Evolutionary conservation across 148 eudicot species (phyloP), one percentile per base, ranked within the genome.

Genomic region (Rhododendron mucronatum): DNA sequence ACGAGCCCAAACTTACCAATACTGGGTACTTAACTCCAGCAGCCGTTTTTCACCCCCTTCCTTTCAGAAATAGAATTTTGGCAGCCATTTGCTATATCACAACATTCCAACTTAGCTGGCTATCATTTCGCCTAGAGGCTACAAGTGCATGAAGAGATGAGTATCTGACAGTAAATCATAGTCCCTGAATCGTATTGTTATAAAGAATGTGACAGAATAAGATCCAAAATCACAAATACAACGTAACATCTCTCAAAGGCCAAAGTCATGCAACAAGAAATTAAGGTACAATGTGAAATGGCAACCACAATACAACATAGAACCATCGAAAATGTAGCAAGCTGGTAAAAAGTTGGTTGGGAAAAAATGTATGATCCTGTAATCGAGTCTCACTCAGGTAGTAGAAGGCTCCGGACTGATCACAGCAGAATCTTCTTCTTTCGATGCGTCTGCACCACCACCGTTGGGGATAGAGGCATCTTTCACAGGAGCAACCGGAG

Each of bases 401-500:
- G 26, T 37, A 15, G 85, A 80, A 76, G 92, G 91, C 82, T 91
- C 90, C 37, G 92, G 92, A 30, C 80, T 86, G 11, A 90, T 80
- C 67, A 84, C 89, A 45, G 89, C 84, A 30, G 91, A 78, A 78
- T 88, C 90, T 87, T 92, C 95, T 78, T 76, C 48, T 63, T 90
- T 91, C 20, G 93, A 13, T 37, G 87, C 82, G 26, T 83, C 37
- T 61, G 90, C 23, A 82, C 75, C 84, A 23, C 93, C 93, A 15
- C 93, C 92, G n/a, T 83, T 89, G 21, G 92, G 7, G 81, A 45
- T 45, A 33, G 41, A 15, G 80, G 89, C 82, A 82, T 86, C 90
- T 89, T 91, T 88, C 65, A 80, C 88, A 75, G 86, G 83, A 50
- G 86, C 0, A 78, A 84, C 45, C 84, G 79, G 48, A 10, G 35